phyloP scores from a whole-genome alignment of 139 green algal species.

The Pleodorina starrii region DNA sequence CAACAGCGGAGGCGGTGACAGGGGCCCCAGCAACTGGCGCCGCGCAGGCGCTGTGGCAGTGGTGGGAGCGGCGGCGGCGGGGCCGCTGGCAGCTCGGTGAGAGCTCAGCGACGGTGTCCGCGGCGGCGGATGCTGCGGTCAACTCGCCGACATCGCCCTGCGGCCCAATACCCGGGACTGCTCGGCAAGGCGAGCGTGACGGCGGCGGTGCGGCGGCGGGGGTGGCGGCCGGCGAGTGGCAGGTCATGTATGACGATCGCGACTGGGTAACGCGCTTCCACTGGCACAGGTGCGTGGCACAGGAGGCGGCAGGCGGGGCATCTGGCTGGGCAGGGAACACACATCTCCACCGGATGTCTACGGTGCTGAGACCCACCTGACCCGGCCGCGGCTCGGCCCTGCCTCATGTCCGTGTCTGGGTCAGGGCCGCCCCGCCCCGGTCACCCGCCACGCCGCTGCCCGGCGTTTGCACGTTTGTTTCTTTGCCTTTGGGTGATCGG shows the following conservation, averaged over 20 bases:
- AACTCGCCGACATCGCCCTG: neutral
- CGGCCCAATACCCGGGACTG: neutral
- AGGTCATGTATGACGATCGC: conserved; percentile 69
- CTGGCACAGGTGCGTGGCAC: conserved; percentile 63
- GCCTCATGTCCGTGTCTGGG: too few relatives aligned
- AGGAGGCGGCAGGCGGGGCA: too few relatives aligned
- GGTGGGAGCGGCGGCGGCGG: neutral
- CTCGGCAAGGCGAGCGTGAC: neutral
- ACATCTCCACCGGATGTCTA: too few relatives aligned
- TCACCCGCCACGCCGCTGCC: too few relatives aligned
- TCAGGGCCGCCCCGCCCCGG: too few relatives aligned
- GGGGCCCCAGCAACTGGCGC: neutral
- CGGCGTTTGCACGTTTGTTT: too few relatives aligned
- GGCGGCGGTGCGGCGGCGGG: neutral
- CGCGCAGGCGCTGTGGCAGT: neutral
- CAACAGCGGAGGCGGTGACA: neutral
- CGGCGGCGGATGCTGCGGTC: too few relatives aligned
- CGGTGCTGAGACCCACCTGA: too few relatives aligned
- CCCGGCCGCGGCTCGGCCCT: too few relatives aligned
- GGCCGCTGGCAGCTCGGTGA: too few relatives aligned
- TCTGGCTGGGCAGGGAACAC: too few relatives aligned
- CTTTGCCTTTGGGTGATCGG: too few relatives aligned
- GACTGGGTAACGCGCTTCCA: conserved; percentile 79
- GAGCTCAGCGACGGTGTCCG: neutral
- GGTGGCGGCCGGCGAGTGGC: conserved; percentile 56